Base-by-base conservation (phyloP, 2,329 filamentous ascomycete species). In the Domatiomyces globalis region DNA sequence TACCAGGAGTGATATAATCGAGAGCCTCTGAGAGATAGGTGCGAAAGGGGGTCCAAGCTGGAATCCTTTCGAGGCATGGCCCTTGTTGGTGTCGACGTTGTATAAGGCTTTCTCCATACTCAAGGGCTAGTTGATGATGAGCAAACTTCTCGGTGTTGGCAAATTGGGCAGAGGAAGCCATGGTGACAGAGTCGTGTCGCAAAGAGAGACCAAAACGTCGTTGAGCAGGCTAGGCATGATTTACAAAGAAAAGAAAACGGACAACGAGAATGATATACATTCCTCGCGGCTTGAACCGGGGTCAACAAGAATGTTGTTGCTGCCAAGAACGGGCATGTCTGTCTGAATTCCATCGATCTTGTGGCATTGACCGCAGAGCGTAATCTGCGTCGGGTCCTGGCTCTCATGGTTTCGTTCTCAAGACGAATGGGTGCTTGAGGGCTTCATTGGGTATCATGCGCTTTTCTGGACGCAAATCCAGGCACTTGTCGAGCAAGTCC, bases 381-480 rank as follows among this genome's bases (percentile, higher is more conserved):
- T 6, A 25, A 4, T 6, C 22, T 6, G 22, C 22, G 22, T 6
- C 22, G 6, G 22, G 22, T 25, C 3, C 22, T 6, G 22, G 22
- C 3, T 6, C 22, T 17, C 12, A 18, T 5, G 43, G 10, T 43
- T 58, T 61, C 15, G 45, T 45, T 12, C 19, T 45, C 18, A 6
- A 20, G 10, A 12, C 87, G 68, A 96, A 96, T 1, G 85, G 85
- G 71, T 96, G 90, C 63, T 81, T 83, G 61, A 96, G 71, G 47
- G 92, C 92, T 63, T 96, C 89, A 12, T 77, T 73, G 0, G 92
- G 86, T 46, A 85, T 90, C 62, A 92, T 85, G 56, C 92, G 79
- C 73, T 94, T 94, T 66, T 95, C 89, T 0, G 90, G 87, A 63
- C 96, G 95, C 57, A 96, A 76, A 53, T 83, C 81, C 57, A 98